These are phyloP conservation scores for Dictyostelium firmibasis DNA, from an alignment of 78 protist genomes.

Conservation along the genomic window DNA sequence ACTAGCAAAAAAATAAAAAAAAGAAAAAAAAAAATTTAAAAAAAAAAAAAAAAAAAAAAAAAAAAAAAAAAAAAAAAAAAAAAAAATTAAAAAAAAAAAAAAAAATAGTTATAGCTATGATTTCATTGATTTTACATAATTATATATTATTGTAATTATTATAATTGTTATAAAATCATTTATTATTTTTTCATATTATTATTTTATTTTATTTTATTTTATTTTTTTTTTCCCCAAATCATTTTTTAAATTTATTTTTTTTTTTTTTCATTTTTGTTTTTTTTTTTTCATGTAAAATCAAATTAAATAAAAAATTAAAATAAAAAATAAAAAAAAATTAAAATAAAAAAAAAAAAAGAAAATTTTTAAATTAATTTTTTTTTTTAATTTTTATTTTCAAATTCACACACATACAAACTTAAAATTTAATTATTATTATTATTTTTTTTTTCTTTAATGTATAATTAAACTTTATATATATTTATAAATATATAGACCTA, in stretches of 20 bases:
- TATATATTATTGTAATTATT: too few species aligned
- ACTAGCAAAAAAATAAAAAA: too few species aligned
- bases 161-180: too few species aligned
- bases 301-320: too few species aligned
- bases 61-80: background rate
- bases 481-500: background rate
- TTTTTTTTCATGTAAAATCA: background rate
- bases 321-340: background rate
- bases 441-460: background rate
- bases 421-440: background rate
- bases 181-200: too few species aligned
- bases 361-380: background rate
- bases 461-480: background rate
- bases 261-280: too few species aligned
- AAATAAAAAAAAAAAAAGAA: background rate
- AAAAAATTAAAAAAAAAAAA: background rate
- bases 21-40: too few species aligned
- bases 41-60: background rate
- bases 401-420: background rate
- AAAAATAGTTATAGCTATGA: background rate
- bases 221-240: too few species aligned
- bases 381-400: background rate
- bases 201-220: too few species aligned
- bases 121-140: background rate
- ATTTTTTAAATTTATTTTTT: too few species aligned